Percentiles rank a stretch among this genome's conserved stretches.
phyloP scores from a whole-genome alignment of 371 early-diverging fungal species.

The Umbelopsis sp. region DNA sequence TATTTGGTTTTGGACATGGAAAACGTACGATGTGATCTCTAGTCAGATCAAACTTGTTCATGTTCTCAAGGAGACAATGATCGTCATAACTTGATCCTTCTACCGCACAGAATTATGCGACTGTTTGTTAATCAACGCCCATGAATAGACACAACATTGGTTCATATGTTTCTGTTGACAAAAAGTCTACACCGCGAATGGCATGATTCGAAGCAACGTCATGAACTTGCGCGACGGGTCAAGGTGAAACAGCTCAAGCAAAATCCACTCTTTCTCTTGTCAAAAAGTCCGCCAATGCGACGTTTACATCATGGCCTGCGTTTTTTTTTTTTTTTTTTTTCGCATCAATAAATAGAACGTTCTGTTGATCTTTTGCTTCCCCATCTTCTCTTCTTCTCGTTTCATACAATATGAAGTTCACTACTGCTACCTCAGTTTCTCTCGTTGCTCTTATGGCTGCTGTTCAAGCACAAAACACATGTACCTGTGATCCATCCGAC shows the following conservation, averaged over 20 bases:
- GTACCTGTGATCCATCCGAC: slow-evolving; percentile 10
- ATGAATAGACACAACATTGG: not conserved
- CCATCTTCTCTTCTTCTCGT: not conserved
- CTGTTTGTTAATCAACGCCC: too few species aligned
- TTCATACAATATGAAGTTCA: slow-evolving; percentile 2
- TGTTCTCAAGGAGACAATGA: too few species aligned
- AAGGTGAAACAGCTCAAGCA: not conserved
- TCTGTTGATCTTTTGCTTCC: not conserved
- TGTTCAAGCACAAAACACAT: slow-evolving; percentile 13
- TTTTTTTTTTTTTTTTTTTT: not conserved
- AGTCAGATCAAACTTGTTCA: too few species aligned
- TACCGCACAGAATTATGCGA: too few species aligned
- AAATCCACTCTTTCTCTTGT: too few species aligned
- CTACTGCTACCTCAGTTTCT: slow-evolving; percentile 14
- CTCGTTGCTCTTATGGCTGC: not conserved
- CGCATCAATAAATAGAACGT: slow-evolving; percentile 5
- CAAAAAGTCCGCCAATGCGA: not conserved
- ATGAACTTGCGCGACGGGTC: not conserved
- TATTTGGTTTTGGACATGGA: too few species aligned
- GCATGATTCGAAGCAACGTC: too few species aligned
- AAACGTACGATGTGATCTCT: too few species aligned
- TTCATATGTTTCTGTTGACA: not conserved
- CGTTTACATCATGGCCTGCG: not conserved
- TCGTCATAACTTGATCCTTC: too few species aligned
- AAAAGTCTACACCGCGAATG: too few species aligned